phyloP scores from a whole-genome alignment of 805 yeast genomes.

The Ascoidea asiatica region DNA sequence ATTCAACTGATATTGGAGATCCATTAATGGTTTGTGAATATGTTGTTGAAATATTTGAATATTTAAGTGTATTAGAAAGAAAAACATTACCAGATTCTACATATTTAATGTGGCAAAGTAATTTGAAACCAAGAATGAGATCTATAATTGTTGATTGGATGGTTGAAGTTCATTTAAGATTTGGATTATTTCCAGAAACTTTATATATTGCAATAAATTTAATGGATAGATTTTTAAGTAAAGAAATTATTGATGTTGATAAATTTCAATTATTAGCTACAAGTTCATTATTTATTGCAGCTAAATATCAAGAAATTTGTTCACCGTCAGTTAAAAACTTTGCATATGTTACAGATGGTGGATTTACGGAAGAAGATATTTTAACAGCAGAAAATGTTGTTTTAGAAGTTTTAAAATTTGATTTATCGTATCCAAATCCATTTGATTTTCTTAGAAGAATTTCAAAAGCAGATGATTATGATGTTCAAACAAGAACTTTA shows the following conservation, averaged over 20 bases:
- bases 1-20: slow-evolving; percentile 55
- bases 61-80: slow-evolving; percentile 58
- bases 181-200: slow-evolving; percentile 76
- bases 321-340: slow-evolving; percentile 77
- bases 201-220: slow-evolving; percentile 69
- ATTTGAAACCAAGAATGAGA: slow-evolving; percentile 70
- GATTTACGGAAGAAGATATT: slow-evolving; percentile 68
- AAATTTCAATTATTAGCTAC: slow-evolving; percentile 78
- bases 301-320: slow-evolving; percentile 86
- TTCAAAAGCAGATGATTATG: slow-evolving; percentile 84
- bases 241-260: slow-evolving; percentile 61
- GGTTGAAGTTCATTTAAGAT: slow-evolving; percentile 76
- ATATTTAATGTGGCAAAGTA: slow-evolving; percentile 50
- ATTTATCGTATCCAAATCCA: slow-evolving; percentile 77
- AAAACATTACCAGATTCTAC: slow-evolving; percentile 63
- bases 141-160: slow-evolving; percentile 89
- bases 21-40: slow-evolving; percentile 90
- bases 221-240: slow-evolving; percentile 77
- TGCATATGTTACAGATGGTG: slow-evolving; percentile 80
- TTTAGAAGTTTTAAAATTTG: slow-evolving; percentile 56
- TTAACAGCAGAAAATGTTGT: slow-evolving; percentile 74
- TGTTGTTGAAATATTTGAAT: slow-evolving; percentile 74
- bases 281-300: slow-evolving; percentile 76
- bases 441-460: slow-evolving; percentile 81
- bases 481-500: slow-evolving; percentile 67